Evolutionary conservation across 1,284 basidiomycete species (phyloP).

Genomic region (Cutaneotrichosporon sp.): DNA sequence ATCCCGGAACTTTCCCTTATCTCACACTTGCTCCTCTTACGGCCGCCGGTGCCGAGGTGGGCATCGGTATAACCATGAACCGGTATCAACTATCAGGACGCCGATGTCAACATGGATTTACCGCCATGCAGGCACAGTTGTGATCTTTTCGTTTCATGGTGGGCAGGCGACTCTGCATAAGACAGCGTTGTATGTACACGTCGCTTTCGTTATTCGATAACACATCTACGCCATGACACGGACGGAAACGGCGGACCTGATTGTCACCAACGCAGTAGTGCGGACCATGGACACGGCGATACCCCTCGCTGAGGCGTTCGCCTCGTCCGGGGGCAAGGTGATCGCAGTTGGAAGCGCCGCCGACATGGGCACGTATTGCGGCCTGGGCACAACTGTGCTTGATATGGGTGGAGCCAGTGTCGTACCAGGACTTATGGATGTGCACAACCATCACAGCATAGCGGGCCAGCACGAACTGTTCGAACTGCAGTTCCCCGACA

Average conservation of each 20-base stretch:
- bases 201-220: too few relatives aligned
- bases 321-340: not conserved
- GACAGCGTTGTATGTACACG: too few relatives aligned
- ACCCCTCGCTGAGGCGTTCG: not conserved
- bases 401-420: not conserved
- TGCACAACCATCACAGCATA: slow-evolving; percentile 7
- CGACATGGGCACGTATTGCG: not conserved
- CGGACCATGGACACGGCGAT: slow-evolving; percentile 3
- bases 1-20: too few relatives aligned
- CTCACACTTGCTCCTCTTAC: too few relatives aligned
- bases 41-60: too few relatives aligned
- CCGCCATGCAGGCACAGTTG: too few relatives aligned
- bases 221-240: not conserved
- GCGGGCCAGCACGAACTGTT: not conserved
- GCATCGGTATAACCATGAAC: too few relatives aligned
- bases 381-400: not conserved
- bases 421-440: slow-evolving; percentile 5
- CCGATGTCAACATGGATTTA: too few relatives aligned
- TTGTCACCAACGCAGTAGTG: slow-evolving; percentile 5
- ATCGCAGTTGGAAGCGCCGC: not conserved
- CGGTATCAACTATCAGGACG: too few relatives aligned
- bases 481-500: slow-evolving; percentile 4
- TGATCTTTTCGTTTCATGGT: too few relatives aligned
- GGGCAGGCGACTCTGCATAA: too few relatives aligned
- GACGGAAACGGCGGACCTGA: not conserved